Conservation (phyloP, 2,329 filamentous ascomycete genomes). For the Diaporthe eres region DNA sequence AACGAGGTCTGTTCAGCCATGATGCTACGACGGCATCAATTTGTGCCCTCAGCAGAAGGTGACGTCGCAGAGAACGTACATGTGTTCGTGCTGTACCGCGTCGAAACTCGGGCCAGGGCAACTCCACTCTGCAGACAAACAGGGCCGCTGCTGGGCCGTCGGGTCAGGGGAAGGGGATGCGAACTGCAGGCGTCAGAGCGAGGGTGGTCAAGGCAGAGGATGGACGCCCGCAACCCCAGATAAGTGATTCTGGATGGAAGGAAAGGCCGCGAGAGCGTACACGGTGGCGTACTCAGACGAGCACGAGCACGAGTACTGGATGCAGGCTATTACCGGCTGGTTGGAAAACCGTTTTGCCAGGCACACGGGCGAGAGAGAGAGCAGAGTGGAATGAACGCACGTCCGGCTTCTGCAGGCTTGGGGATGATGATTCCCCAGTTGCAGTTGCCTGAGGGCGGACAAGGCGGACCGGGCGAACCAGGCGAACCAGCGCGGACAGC, state of each 20-base stretch:
- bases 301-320: background rate
- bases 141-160: background rate
- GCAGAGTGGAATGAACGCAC: background rate
- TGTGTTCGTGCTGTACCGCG: background rate
- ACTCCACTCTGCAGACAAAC: background rate
- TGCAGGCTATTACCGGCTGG: conserved; percentile 20
- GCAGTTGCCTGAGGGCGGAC: conserved; percentile 23
- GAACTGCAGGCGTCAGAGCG: conserved; percentile 10
- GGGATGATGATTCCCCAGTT: background rate
- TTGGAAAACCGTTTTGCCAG: conserved; percentile 5
- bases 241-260: conserved; percentile 3
- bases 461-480: conserved; percentile 8
- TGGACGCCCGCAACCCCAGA: conserved; percentile 18
- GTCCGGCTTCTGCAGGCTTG: background rate
- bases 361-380: conserved; percentile 1
- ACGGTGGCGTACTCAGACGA: background rate
- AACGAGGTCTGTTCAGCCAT: conserved; percentile 29
- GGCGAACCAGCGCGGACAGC: conserved; percentile 10
- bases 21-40: conserved; percentile 29
- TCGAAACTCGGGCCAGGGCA: background rate
- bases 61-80: conserved; percentile 8
- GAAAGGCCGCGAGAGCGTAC: conserved; percentile 9
- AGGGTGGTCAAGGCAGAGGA: background rate
- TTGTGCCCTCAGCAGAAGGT: background rate
- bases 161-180: conserved; percentile 3